Evolutionary conservation across 345 rosid species (phyloP).

Genomic region (Raphanus sativus): DNA sequence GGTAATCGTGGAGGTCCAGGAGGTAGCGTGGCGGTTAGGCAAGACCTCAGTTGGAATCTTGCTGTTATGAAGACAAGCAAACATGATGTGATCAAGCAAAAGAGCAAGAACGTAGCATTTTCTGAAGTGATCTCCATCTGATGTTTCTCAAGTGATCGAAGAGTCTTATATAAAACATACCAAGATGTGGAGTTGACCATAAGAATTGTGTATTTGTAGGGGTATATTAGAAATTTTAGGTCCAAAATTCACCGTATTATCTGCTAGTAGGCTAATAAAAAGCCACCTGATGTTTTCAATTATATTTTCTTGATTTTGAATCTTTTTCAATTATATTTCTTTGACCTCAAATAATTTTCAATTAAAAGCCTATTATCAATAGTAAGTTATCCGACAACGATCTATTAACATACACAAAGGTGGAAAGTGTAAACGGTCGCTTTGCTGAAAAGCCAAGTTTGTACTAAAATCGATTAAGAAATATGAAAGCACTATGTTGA

Average conservation of each 20-base stretch:
- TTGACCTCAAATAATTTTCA: not conserved
- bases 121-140: not conserved
- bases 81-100: conserved; percentile 49
- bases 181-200: not conserved
- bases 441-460: not conserved
- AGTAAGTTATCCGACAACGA: not conserved
- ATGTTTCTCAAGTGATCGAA: not conserved
- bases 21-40: not conserved
- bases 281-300: too few relatives aligned
- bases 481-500: too few relatives aligned
- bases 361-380: not conserved
- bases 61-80: conserved; percentile 30
- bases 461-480: too few relatives aligned
- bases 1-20: conserved; percentile 44
- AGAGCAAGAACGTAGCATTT: conserved; percentile 12
- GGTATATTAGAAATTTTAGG: too few relatives aligned
- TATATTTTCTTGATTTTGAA: not conserved
- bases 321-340: not conserved
- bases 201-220: not conserved
- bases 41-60: not conserved
- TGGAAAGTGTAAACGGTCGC: not conserved
- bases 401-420: not conserved
- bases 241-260: too few relatives aligned
- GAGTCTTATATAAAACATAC: too few relatives aligned
- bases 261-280: too few relatives aligned